These are phyloP conservation scores for Uromyces viciae-fabae DNA, from an alignment of 1,284 basidiomycete species.

Conservation along the genomic window DNA sequence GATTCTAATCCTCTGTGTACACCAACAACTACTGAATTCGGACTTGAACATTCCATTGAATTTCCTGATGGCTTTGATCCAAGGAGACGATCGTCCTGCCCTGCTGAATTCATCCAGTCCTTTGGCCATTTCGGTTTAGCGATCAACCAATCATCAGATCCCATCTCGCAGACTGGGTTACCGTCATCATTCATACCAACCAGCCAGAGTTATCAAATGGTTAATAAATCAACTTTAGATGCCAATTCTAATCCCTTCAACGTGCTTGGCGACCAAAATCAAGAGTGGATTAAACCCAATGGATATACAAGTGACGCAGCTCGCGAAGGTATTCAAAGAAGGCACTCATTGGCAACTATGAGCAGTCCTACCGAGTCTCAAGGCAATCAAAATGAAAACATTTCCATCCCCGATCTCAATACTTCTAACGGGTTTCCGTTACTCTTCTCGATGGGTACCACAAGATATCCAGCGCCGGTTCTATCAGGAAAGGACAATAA, in stretches of 20 bases:
- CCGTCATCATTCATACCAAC: not conserved
- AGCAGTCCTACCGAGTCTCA: conserved; percentile 6
- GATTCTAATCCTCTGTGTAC: conserved; percentile 14
- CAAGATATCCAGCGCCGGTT: not conserved
- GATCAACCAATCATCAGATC: conserved; percentile 10
- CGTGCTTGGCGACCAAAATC: not conserved
- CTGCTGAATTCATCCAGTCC: conserved; percentile 45
- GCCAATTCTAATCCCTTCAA: not conserved
- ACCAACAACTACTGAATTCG: conserved; percentile 25
- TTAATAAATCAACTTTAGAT: not conserved
- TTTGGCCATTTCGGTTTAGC: conserved; percentile 45
- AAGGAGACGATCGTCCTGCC: conserved; percentile 46
- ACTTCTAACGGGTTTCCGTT: not conserved
- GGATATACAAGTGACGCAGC: not conserved
- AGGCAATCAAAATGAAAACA: not conserved
- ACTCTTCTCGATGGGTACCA: not conserved
- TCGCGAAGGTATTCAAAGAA: conserved; percentile 30
- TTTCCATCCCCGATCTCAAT: not conserved
- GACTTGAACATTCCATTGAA: not conserved
- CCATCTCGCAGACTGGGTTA: not conserved
- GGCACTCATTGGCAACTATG: conserved; percentile 25
- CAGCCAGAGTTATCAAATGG: not conserved
- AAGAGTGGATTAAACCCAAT: conserved; percentile 7
- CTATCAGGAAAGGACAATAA: not conserved
- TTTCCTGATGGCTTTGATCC: conserved; percentile 32